These are phyloP conservation scores for Flaveria floridana DNA, from an alignment of 140 eudicot genomes.

Conservation along the genomic window DNA sequence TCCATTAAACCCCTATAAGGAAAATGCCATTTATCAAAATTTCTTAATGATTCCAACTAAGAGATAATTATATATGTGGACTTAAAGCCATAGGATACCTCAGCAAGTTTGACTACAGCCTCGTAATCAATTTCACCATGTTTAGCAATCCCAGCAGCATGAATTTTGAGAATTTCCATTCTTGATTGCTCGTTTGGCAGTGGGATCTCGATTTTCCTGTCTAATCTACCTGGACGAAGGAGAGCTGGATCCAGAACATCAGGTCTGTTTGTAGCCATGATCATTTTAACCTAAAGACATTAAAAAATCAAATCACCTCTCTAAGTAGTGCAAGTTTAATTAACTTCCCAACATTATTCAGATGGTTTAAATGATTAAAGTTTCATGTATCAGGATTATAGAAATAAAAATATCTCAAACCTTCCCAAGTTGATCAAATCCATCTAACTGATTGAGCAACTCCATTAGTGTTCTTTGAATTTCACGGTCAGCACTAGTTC, in stretches of 20 bases:
- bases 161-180: constrained; percentile 87
- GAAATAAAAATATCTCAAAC: constrained; percentile 29
- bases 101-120: constrained; percentile 93
- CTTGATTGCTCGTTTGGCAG: constrained; percentile 95
- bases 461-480: constrained; percentile 97
- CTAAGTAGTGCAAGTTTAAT: not conserved
- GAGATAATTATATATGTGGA: not conserved
- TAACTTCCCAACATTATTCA: constrained; percentile 3
- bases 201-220: constrained; percentile 94
- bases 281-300: constrained; percentile 71
- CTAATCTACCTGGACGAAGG: constrained; percentile 96
- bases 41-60: not conserved
- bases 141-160: constrained; percentile 93
- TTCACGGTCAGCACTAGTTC: constrained; percentile 99
- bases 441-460: constrained; percentile 92
- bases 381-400: constrained; percentile 3
- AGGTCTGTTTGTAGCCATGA: constrained; percentile 96
- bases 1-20: constrained; percentile 83
- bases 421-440: constrained; percentile 97
- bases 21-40: constrained; percentile 13
- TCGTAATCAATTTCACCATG: constrained; percentile 98
- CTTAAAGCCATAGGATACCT: constrained; percentile 43
- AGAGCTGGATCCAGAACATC: constrained; percentile 99
- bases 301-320: not conserved
- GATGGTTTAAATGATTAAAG: not conserved